Evolutionary conservation across 805 yeast species (phyloP), one percentile per base, ranked within the genome.

Genomic region (Ogataea methanolica): DNA sequence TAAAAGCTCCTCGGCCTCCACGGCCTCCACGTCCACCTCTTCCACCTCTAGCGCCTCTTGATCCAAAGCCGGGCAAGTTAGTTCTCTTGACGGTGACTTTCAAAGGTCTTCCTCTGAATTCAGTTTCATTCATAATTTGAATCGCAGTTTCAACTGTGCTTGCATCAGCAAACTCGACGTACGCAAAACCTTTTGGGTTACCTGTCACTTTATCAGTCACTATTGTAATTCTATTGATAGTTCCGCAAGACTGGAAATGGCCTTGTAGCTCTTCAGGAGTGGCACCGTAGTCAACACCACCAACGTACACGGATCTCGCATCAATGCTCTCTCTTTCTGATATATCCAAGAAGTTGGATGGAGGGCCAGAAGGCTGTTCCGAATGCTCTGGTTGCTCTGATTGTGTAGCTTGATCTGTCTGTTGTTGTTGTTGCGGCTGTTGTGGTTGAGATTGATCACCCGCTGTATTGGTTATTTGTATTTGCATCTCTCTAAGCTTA

Each of bases 141-240:
- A 88, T 71, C 1, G 96, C 95, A 50, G 76, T 73, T 17, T 77
- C 70, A 6, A 87, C 90, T 12, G 76, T 72, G n/a, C 74, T 73
- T 12, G 79, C 76, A 58, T 78, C 85, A n/a, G 82, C 76, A 60
- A 88, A 89, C 63, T 89, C 96, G 52, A 89, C 75, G 64, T 88
- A 89, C 2, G 96, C 96, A 68, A 76, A 88, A 1, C 96, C 96
- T 66, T 85, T 85, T 39, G 96, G 94, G 52, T 78, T 83, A 6
- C 96, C 95, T 0, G 94, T 82, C 56, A 70, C 66, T 64, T 82
- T 84, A 67, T 88, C 87, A 47, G 78, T 72, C 63, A 85, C 68
- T 41, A 89, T 88, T 3, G 94, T 88, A 33, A 88, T 89, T 57
- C 96, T 76, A 60, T 85, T 83, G 45, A 89, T 85, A 6, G 79